Evolutionary conservation across 495 filamentous ascomycete species (phyloP), one percentile per base, ranked within the genome.

Genomic region (Talaromyces proteolyticus): DNA sequence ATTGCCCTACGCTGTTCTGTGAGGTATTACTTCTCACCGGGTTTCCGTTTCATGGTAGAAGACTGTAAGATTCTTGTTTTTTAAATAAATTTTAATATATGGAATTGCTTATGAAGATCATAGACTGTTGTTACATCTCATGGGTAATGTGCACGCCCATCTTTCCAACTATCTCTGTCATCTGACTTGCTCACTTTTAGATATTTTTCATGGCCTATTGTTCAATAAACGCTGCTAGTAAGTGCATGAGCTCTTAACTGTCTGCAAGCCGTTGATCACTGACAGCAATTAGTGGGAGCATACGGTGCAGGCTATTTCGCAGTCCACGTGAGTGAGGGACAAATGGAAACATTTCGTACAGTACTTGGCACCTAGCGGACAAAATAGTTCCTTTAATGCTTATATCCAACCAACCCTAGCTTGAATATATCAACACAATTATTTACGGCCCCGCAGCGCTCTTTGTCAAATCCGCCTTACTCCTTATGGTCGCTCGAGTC

Each of bases 381-480:
- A 36, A 19, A 19, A 14, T 21, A 38, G 16, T 39, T 14, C n/a
- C 18, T 39, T 14, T 39, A 12, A 17, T 4, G 7, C 22, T 37
- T n/a, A 21, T 14, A 23, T 40, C n/a, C 29, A 50, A 36, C 54
- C 55, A 23, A 47, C 18, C 37, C 29, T 24, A 19, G 2, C 4
- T 46, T 24, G 22, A 45, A 29, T 70, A 70, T 41, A 55, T 67
- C 52, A 66, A 62, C 14, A 73, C 67, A 6, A 58, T 75, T 23
- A 55, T 75, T 39, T 77, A 77, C 57, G 74, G 70, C 22, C 74
- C 72, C 12, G 73, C 68, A 61, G 72, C 68, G n/a, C 65, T 73
- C 22, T 60, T 69, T 49, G 60, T 63, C 47, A 77, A 77, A 53
- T 51, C 73, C 48, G 64, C 72, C 46, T 66, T 77, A n/a, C 64